Evolutionary conservation across 1,284 basidiomycete species (phyloP), one percentile per base, ranked within the genome.

Genomic region (Malassezia japonica): DNA sequence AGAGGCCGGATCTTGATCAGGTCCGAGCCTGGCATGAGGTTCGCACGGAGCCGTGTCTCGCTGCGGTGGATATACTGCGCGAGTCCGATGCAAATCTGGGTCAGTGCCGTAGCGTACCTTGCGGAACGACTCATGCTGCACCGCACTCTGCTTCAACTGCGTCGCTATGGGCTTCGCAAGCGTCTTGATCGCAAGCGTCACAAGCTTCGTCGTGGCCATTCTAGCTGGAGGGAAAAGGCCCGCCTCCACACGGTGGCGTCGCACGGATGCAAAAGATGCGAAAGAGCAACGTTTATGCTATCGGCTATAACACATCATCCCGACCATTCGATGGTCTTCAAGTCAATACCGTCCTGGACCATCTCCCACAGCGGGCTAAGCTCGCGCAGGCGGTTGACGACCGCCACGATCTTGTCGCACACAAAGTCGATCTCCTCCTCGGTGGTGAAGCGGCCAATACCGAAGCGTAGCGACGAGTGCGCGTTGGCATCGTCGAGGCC

Each of bases 401-500:
- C 87, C 31, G 79, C 78, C 29, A 92, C 82, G 47, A 98, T 91
- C 73, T 90, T 86, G 62, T 83, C 80, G 28, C 90, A 80, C 25
- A 98, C 92, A 64, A 87, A 90, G 75, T 99, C 94, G 52, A 99
- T 80, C 76, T 99, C 94, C 15, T 84, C 87, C 74, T 95, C 89
- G 2, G 94, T 99, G 6, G 94, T 98, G 77, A 99, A 99, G 25
- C 94, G 83, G 31, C 94, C 94, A 60, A 99, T 87, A 46, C 94
- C 94, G 76, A 99, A 99, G 35, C 94, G 84, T 46, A 99, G 79
- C 15, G 89, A 94, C 10, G 91, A 96, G 74, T 99, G 94, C 0
- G 94, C 94, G 86, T 96, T 95, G 70, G 96, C 94, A 74, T 99
- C 94, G 25, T 90, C 87, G 77, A 59, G 67, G 81, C 86, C 92